Base-by-base conservation (phyloP, 805 yeast species). In the Saturnispora saitoi region DNA sequence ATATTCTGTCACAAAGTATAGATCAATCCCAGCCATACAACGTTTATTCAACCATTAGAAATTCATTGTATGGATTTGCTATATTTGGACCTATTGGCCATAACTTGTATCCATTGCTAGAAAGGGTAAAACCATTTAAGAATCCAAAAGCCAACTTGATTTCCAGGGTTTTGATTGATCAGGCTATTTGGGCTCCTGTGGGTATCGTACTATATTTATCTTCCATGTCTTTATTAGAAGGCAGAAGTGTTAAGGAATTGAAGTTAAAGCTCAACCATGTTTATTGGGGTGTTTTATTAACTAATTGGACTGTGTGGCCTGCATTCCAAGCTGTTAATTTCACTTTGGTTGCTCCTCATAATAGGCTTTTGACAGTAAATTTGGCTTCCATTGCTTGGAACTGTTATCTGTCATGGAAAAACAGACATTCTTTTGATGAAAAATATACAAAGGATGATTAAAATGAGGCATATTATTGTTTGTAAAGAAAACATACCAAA, bases 251-350 rank as follows among this genome's bases (percentile, higher is more conserved):
- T 4, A 61, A 62, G 0, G 69, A 69, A 20, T 69, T 80, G 14
- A 59, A 62, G 46, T 43, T 54, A 4, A 81, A 76, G 53, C 57
- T 83, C 22, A 42, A 65, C 2, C 65, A 70, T 14, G 78, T 81
- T 51, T 79, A 79, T 77, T 67, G 80, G 81, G 72, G 75, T 4
- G 89, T 96, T 0, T 65, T 90, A 38, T 62, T 70, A 31, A 72
- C 85, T 15, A 90, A 89, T 63, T 88, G 95, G 90, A 60, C 72
- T 45, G 83, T 91, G 11, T 93, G 98, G 99, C 98, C 98, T 0
- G 65, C 78, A 0, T 85, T 93, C 53, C 98, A 93, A 66, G 58
- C 80, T 48, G 54, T 82, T 52, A 93, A 91, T 66, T 87, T 91
- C 59, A 73, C 80, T 42, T 58, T 86, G 7, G 75, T 88, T 2